These are phyloP conservation scores for Irpex sp. DNA, from an alignment of 1,284 basidiomycete species.

Conservation along the genomic window DNA sequence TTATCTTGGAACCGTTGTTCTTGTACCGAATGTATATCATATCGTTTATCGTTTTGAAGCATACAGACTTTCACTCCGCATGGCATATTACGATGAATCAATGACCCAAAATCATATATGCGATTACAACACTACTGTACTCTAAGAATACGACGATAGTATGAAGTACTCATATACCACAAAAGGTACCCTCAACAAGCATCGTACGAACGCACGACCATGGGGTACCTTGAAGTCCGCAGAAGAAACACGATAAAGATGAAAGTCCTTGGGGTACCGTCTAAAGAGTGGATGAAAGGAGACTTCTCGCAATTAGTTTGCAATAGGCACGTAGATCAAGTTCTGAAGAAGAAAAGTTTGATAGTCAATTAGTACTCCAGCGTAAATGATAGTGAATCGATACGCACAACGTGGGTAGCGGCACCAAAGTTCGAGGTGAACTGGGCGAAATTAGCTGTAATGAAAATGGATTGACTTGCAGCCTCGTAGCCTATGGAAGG, in stretches of 20 bases:
- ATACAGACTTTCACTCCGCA: too few species aligned
- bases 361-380: background rate
- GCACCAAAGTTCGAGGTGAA: background rate
- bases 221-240: background rate
- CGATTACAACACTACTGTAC: background rate
- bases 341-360: background rate
- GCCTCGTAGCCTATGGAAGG: background rate
- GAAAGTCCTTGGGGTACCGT: background rate
- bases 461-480: background rate
- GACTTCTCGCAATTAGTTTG: background rate
- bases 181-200: too few species aligned
- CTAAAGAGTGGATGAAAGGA: background rate
- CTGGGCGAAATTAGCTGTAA: background rate
- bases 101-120: background rate
- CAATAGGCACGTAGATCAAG: background rate
- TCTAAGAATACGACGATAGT: background rate
- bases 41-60: too few species aligned
- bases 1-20: background rate
- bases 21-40: too few species aligned
- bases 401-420: background rate
- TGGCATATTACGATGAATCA: too few species aligned
- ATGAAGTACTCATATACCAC: too few species aligned
- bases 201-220: background rate
- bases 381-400: background rate
- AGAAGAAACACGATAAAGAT: background rate